phyloP scores from a whole-genome alignment of 768 basidiomycete genomes.

The Coprinopsis cinerea region DNA sequence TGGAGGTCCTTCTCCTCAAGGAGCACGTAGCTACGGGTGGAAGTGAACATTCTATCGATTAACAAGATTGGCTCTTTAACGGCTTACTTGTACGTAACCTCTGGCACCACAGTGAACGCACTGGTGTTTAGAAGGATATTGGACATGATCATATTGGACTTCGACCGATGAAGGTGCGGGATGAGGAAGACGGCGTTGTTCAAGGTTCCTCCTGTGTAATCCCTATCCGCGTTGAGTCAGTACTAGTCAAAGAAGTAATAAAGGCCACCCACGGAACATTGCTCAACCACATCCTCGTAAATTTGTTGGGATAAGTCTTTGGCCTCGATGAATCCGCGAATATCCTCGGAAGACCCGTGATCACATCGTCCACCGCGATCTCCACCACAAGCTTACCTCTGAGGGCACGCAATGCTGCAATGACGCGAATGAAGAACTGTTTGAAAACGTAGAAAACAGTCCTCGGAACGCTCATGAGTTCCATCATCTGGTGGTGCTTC shows the following conservation, averaged over 20 bases:
- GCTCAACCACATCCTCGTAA: constrained; percentile 15
- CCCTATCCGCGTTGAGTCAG: constrained; percentile 9
- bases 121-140: constrained; percentile 15
- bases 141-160: constrained; percentile 10
- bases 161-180: constrained; percentile 12
- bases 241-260: neutral
- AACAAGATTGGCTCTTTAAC: neutral
- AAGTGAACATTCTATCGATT: neutral
- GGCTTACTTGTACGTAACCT: neutral
- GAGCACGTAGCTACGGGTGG: constrained; percentile 10
- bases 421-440: neutral
- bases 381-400: neutral
- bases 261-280: constrained; percentile 16
- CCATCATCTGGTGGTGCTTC: too few species aligned
- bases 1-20: constrained; percentile 11
- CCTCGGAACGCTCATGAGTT: too few species aligned
- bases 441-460: constrained; percentile 10
- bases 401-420: neutral
- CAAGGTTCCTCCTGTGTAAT: constrained; percentile 16
- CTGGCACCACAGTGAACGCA: neutral
- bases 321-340: constrained; percentile 11
- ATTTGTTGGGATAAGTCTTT: constrained; percentile 12
- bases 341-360: constrained; percentile 12
- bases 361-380: constrained; percentile 10
- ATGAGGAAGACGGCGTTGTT: constrained; percentile 15